Percentiles rank a stretch among this genome's conserved stretches.
These are phyloP conservation scores for Paecilomyces sp. DNA, from an alignment of 2,329 filamentous ascomycete genomes.

Conservation along the genomic window DNA sequence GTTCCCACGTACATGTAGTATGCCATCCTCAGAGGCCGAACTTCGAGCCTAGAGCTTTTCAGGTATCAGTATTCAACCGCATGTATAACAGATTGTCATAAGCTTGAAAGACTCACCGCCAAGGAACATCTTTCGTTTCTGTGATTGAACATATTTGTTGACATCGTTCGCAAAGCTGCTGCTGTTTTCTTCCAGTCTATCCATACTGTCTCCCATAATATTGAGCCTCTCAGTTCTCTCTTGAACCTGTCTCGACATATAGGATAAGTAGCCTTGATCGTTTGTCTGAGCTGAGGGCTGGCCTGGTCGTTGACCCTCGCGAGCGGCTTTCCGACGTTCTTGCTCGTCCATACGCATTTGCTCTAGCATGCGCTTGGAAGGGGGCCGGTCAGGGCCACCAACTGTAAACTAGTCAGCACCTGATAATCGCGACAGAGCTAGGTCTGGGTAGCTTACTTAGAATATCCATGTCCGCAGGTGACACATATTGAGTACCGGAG, in stretches of 20 bases:
- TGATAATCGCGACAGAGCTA: not conserved
- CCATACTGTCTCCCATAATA: slow-evolving; percentile 76
- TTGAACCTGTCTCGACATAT: slow-evolving; percentile 78
- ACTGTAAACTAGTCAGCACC: slow-evolving; percentile 37
- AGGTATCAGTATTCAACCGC: not conserved
- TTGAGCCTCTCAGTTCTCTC: slow-evolving; percentile 84
- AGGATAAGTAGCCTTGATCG: slow-evolving; percentile 65
- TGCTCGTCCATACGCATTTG: slow-evolving; percentile 70
- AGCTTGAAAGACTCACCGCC: slow-evolving; percentile 43
- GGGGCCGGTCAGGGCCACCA: slow-evolving; percentile 78
- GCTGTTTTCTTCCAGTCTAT: slow-evolving; percentile 72
- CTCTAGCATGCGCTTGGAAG: slow-evolving; percentile 79
- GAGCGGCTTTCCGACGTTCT: slow-evolving; percentile 34
- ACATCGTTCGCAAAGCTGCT: slow-evolving; percentile 82
- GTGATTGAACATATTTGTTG: slow-evolving; percentile 74
- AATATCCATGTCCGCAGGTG: slow-evolving; percentile 78
- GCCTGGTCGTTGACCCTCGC: slow-evolving; percentile 28
- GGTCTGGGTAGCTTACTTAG: slow-evolving; percentile 46
- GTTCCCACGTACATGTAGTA: not conserved
- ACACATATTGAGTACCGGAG: slow-evolving; percentile 85
- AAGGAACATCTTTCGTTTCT: slow-evolving; percentile 78
- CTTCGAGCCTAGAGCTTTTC: slow-evolving; percentile 8
- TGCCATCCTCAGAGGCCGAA: slow-evolving; percentile 6
- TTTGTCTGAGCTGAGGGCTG: slow-evolving; percentile 25
- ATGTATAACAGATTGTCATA: not conserved